Evolutionary conservation across 2,329 filamentous ascomycete genomes (phyloP), one percentile per base, ranked within the genome.

Genomic region (Stemphylium beticola): DNA sequence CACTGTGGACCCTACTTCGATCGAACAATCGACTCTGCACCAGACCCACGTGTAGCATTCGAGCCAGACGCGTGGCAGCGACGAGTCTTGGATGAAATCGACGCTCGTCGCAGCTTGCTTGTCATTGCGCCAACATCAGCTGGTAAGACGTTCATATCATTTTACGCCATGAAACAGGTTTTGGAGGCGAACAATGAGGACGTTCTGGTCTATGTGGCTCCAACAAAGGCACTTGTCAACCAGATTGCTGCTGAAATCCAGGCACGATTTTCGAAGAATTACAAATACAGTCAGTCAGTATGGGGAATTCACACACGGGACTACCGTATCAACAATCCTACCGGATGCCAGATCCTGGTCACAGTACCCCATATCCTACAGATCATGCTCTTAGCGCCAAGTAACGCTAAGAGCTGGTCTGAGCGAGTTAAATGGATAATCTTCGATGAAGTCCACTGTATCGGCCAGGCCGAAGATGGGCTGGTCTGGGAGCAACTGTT

Each of bases 71-170:
- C 82, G 3, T 93, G 90, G 90, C 90, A 93, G 73, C 78, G 87
- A 50, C 79, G 85, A 33, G 89, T 93, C 0, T 79, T 93, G 0
- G 88, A 93, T 58, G 83, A 85, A 34, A 87, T 93, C 33, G 90
- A 93, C 69, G 81, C 80, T 0, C 80, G 89, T 49, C 83, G 86
- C 60, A 91, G 88, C 62, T 77, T 91, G 0, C 87, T 93, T 54
- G 88, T 92, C 0, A 86, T 93, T 8, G 90, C 90, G 0, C 90
- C 90, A 0, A 93, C 90, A 0, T 90, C 87, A 20, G 87, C 90
- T 0, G 90, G 90, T 62, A 93, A 93, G 73, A 93, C 90, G 0
- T 93, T 93, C 71, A 93, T 93, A 54, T 89, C 85, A 0, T 93
- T 93, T 72, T 92, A 93, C 64, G 90, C 90, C 1, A 93, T 93